A percentile compares a stretch with the other conserved stretches of the same genome.
These are phyloP conservation scores for Aspergillus aculeatus DNA, from an alignment of 2,329 filamentous ascomycete genomes.

Conservation along the genomic window DNA sequence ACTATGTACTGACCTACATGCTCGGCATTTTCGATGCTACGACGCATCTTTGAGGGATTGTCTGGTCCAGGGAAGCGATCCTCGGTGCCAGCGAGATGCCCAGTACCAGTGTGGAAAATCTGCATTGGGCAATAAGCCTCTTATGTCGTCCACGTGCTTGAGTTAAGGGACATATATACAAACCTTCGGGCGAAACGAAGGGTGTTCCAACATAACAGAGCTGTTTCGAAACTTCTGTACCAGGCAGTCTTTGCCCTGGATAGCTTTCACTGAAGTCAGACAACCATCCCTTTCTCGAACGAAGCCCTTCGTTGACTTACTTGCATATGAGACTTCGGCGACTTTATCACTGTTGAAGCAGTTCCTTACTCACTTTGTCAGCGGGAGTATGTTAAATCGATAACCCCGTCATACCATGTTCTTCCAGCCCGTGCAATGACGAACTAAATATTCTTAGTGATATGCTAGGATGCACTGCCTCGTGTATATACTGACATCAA, in stretches of 20 bases:
- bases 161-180: conserved; percentile 12
- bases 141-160: neutral
- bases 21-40: conserved; percentile 82
- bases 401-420: conserved; percentile 55
- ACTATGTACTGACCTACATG: conserved; percentile 64
- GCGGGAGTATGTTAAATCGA: neutral
- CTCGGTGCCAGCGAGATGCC: conserved; percentile 64
- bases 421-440: conserved; percentile 68
- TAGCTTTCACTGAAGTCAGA: conserved; percentile 56
- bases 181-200: conserved; percentile 81
- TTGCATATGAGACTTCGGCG: conserved; percentile 93
- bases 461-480: neutral
- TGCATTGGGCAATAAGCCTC: conserved; percentile 33
- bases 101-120: conserved; percentile 55
- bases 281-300: conserved; percentile 3
- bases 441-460: conserved; percentile 55
- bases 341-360: conserved; percentile 81
- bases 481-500: conserved; percentile 55
- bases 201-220: conserved; percentile 85
- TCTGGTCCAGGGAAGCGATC: conserved; percentile 75
- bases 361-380: conserved; percentile 54
- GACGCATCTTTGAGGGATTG: conserved; percentile 82
- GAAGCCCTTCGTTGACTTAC: conserved; percentile 50
- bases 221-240: conserved; percentile 97
- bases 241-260: conserved; percentile 87